Conservation (phyloP, 2,329 filamentous ascomycete genomes). For the Epichloe sylvatica region DNA sequence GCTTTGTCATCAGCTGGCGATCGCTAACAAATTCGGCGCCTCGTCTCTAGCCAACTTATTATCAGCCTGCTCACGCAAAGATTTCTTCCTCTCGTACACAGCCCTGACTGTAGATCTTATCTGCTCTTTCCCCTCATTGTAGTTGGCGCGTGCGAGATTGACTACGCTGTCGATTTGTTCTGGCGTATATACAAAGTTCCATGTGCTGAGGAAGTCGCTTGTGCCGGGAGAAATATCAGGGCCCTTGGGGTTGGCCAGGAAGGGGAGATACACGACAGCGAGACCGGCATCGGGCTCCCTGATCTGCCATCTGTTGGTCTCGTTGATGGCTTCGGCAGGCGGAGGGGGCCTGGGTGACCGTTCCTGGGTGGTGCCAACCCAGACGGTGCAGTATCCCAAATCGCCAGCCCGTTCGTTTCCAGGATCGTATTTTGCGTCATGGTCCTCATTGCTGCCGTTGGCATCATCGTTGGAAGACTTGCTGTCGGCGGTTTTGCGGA, state of each 20-base stretch:
- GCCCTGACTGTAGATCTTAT: slow-evolving; percentile 68
- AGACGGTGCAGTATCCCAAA: slow-evolving; percentile 83
- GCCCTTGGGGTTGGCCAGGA: slow-evolving; percentile 69
- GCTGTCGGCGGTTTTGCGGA: slow-evolving; percentile 12
- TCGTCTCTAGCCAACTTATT: slow-evolving; percentile 21
- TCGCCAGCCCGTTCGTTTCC: slow-evolving; percentile 39
- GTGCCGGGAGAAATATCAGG: slow-evolving; percentile 69
- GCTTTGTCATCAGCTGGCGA: not conserved
- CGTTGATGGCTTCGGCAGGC: slow-evolving; percentile 39
- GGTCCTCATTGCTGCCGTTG: slow-evolving; percentile 11
- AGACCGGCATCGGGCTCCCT: slow-evolving; percentile 71
- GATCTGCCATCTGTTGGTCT: slow-evolving; percentile 50
- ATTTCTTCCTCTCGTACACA: slow-evolving; percentile 86
- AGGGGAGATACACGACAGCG: slow-evolving; percentile 72
- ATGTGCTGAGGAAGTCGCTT: slow-evolving; percentile 82
- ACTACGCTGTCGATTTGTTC: slow-evolving; percentile 81
- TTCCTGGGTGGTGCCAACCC: slow-evolving; percentile 78
- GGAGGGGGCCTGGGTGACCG: slow-evolving; percentile 42
- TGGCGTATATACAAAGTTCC: slow-evolving; percentile 95
- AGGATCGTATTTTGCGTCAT: slow-evolving; percentile 25
- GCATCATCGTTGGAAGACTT: slow-evolving; percentile 10
- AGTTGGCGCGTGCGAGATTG: slow-evolving; percentile 72
- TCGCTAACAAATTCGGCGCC: slow-evolving; percentile 2
- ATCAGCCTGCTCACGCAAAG: slow-evolving; percentile 42
- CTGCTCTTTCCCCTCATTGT: slow-evolving; percentile 64